These are phyloP conservation scores for Ophiostoma novo-ulmi DNA, from an alignment of 2,329 filamentous ascomycete species.

Conservation along the genomic window DNA sequence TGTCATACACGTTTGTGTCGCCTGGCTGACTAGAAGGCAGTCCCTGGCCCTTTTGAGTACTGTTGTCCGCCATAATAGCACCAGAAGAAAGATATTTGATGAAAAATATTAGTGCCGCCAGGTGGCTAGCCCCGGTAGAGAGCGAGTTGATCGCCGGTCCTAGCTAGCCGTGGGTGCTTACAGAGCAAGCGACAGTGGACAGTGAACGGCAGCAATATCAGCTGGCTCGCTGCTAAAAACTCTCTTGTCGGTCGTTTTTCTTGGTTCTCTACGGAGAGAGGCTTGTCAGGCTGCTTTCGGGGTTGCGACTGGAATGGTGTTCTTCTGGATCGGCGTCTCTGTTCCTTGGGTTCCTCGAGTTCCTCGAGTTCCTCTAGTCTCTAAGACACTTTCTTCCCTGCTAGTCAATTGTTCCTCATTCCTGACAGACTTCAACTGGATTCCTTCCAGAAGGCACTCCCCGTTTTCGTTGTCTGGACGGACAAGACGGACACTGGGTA, in stretches of 20 bases:
- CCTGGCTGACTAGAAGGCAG: background rate
- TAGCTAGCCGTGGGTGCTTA: background rate
- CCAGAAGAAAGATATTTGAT: background rate
- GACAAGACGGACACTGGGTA: background rate
- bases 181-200: background rate
- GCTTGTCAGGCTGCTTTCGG: background rate
- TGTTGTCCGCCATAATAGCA: background rate
- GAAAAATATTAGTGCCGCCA: background rate
- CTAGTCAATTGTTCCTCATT: background rate
- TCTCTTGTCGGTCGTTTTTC: background rate
- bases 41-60: background rate
- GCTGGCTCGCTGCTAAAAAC: background rate
- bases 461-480: background rate
- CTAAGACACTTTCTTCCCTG: background rate
- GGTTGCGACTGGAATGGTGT: slow-evolving; percentile 1
- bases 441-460: background rate
- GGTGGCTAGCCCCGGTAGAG: slow-evolving; percentile 2
- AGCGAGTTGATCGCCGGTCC: background rate
- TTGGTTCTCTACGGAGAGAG: background rate
- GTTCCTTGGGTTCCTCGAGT: background rate
- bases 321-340: background rate
- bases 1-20: background rate
- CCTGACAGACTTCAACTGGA: background rate
- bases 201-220: too few species aligned
- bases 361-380: background rate